Conservation (phyloP, 345 rosid genomes). For the Sapria himalayana region DNA sequence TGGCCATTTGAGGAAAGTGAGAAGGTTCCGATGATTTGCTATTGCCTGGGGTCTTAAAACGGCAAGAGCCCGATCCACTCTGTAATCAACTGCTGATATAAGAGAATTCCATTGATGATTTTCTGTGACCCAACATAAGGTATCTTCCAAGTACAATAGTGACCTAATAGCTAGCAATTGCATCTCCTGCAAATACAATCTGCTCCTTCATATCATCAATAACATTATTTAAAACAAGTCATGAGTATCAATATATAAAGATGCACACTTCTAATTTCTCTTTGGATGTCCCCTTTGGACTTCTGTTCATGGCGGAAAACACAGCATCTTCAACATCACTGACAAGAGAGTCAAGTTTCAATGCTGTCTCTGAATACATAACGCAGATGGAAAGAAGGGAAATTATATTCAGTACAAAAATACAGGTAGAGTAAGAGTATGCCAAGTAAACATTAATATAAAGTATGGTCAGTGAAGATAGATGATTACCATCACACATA, state of each 20-base stretch:
- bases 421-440: no score
- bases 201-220: no score
- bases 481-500: no score
- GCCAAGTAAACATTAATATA: no score
- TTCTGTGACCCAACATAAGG: slow-evolving; percentile 36
- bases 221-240: slow-evolving; percentile 1
- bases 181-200: slow-evolving; percentile 29
- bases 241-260: neutral
- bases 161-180: slow-evolving; percentile 34
- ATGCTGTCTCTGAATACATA: slow-evolving; percentile 77
- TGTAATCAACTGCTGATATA: slow-evolving; percentile 71
- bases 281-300: slow-evolving; percentile 23
- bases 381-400: no score
- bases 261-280: slow-evolving; percentile 43
- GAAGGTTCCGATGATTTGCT: slow-evolving; percentile 66
- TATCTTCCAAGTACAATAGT: slow-evolving; percentile 44
- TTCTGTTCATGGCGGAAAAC: slow-evolving; percentile 44
- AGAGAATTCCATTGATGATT: slow-evolving; percentile 47
- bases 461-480: no score
- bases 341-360: slow-evolving; percentile 58
- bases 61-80: slow-evolving; percentile 84
- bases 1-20: slow-evolving; percentile 84
- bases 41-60: slow-evolving; percentile 78
- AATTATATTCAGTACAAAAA: no score
- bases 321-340: slow-evolving; percentile 92